These are phyloP conservation scores for Porodaedalea pini DNA, from an alignment of 1,284 basidiomycete species.

Conservation along the genomic window DNA sequence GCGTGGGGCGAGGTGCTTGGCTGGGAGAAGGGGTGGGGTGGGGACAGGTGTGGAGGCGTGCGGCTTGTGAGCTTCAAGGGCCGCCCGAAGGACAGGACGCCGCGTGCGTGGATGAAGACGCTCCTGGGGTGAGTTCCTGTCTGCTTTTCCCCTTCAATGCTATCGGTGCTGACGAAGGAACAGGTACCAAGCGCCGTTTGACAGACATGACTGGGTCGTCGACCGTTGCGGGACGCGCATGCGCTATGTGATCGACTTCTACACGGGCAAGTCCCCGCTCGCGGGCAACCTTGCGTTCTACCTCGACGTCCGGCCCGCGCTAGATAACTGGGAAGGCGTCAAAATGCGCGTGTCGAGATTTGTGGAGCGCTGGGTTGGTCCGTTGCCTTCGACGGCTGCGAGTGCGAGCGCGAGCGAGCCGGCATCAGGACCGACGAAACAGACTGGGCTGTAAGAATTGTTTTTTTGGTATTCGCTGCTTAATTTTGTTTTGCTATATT, in stretches of 20 bases:
- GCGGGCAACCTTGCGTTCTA: conserved; percentile 72
- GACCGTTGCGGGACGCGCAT: conserved; percentile 86
- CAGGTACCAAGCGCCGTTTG: conserved; percentile 92
- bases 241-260: conserved; percentile 98
- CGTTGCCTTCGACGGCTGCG: conserved; percentile 9
- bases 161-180: neutral
- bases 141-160: conserved; percentile 7
- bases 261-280: conserved; percentile 71
- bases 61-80: conserved; percentile 87
- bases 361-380: conserved; percentile 42
- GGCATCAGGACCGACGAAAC: neutral
- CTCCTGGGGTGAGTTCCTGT: conserved; percentile 73
- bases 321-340: conserved; percentile 88
- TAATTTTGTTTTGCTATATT: too few relatives aligned
- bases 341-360: conserved; percentile 67
- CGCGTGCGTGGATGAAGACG: conserved; percentile 79
- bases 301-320: conserved; percentile 89
- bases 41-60: conserved; percentile 78
- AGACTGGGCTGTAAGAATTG: too few relatives aligned
- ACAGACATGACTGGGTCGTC: conserved; percentile 96
- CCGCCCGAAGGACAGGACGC: conserved; percentile 67
- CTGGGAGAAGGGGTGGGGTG: conserved; percentile 84
- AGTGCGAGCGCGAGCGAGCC: too few relatives aligned
- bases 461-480: too few relatives aligned
- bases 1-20: conserved; percentile 89